Evolutionary conservation across 345 rosid genomes (phyloP).

Genomic region (Populus simonii): DNA sequence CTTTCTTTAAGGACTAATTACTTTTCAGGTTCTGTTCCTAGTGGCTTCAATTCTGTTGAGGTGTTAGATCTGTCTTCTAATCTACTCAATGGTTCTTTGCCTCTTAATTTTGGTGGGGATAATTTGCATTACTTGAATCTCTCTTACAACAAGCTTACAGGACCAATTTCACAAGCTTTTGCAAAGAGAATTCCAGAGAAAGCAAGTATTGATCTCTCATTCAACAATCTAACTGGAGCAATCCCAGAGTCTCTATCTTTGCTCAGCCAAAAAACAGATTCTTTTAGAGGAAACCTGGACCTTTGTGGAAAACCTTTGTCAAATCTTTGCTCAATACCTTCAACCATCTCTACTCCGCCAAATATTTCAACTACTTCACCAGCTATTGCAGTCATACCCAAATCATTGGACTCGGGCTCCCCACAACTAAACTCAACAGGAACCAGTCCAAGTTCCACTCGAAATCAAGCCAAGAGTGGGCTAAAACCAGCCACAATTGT

Average conservation of each 20-base stretch:
- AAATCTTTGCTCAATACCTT: conserved; percentile 72
- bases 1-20: conserved; percentile 61
- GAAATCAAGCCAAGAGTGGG: conserved; percentile 33
- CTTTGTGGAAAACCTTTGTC: conserved; percentile 84
- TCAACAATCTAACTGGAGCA: conserved; percentile 80
- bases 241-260: conserved; percentile 58
- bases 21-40: conserved; percentile 56
- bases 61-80: conserved; percentile 81
- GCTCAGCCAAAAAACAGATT: conserved; percentile 53
- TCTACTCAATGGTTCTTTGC: conserved; percentile 64
- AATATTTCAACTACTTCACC: conserved; percentile 61
- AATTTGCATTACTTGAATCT: conserved; percentile 57
- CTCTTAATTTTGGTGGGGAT: conserved; percentile 53
- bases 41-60: conserved; percentile 50
- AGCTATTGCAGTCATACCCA: conserved; percentile 90
- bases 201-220: conserved; percentile 68
- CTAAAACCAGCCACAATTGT: conserved; percentile 71
- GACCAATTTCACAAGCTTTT: conserved; percentile 55
- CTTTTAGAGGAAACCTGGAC: conserved; percentile 57
- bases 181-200: conserved; percentile 51
- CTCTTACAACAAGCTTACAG: conserved; percentile 69
- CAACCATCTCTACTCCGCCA: conserved; percentile 72
- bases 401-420: conserved; percentile 20
- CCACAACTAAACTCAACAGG: no score
- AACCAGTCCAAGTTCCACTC: neutral